phyloP scores from a whole-genome alignment of 495 filamentous ascomycete genomes.

The Trichoderma parareesei region DNA sequence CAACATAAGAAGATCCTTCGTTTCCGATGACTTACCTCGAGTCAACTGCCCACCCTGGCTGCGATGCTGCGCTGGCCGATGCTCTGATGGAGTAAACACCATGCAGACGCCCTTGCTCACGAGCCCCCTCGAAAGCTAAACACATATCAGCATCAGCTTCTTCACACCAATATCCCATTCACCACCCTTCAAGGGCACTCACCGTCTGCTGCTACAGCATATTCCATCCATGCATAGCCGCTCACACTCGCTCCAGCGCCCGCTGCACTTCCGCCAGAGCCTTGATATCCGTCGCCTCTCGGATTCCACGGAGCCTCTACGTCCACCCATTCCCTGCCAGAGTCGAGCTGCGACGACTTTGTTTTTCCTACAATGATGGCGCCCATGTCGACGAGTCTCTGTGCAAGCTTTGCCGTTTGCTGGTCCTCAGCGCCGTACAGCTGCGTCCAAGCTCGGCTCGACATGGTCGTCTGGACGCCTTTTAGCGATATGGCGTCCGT shows the following conservation, averaged over 20 bases:
- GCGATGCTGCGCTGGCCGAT: conserved; percentile 13
- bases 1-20: not conserved
- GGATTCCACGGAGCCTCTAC: conserved; percentile 38
- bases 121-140: conserved; percentile 17
- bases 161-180: not conserved
- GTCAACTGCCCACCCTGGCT: conserved; percentile 12
- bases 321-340: conserved; percentile 16
- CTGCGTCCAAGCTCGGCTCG: conserved; percentile 33
- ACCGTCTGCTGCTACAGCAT: conserved; percentile 33
- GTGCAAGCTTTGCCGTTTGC: conserved; percentile 26
- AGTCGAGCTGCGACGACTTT: conserved; percentile 38
- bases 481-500: conserved; percentile 40
- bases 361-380: conserved; percentile 43
- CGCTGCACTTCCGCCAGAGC: conserved; percentile 31
- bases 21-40: conserved; percentile 14
- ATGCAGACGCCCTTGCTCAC: conserved; percentile 16
- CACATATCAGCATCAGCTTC: not conserved
- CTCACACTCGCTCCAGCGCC: conserved; percentile 34
- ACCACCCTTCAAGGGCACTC: not conserved
- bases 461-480: conserved; percentile 34
- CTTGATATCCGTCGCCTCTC: conserved; percentile 40
- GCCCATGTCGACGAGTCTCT: conserved; percentile 34
- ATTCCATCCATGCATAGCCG: conserved; percentile 42
- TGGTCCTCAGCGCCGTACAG: conserved; percentile 26
- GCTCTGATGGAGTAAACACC: conserved; percentile 19